Evolutionary conservation across 2,329 filamentous ascomycete genomes (phyloP).

Genomic region (Phyllosticta paracitricarpa): DNA sequence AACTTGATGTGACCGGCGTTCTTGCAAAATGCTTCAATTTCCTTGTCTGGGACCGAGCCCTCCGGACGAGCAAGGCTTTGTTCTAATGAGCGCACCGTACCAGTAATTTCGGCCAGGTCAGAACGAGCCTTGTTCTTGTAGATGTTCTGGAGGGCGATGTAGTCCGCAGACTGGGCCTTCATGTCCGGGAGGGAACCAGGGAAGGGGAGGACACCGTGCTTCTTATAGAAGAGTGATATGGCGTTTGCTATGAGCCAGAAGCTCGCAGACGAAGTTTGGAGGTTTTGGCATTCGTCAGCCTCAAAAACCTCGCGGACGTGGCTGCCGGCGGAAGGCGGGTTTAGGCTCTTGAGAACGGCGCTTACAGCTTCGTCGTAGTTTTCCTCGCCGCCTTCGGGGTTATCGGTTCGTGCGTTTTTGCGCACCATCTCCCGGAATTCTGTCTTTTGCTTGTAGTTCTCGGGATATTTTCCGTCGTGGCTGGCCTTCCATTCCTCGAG

Average conservation of each 20-base stretch:
- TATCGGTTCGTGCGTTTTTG: conserved; percentile 57
- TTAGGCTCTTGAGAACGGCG: conserved; percentile 81
- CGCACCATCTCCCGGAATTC: conserved; percentile 66
- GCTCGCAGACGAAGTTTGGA: conserved; percentile 42
- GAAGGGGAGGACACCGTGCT: conserved; percentile 66
- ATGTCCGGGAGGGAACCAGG: conserved; percentile 89
- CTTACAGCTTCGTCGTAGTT: conserved; percentile 90
- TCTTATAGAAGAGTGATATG: conserved; percentile 64
- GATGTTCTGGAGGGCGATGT: conserved; percentile 81
- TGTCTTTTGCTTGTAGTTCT: conserved; percentile 74
- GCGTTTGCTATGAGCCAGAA: conserved; percentile 90
- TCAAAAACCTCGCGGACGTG: conserved; percentile 70
- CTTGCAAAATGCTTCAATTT: conserved; percentile 90
- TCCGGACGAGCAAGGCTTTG: conserved; percentile 35
- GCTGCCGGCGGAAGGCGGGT: conserved; percentile 55
- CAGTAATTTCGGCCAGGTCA: conserved; percentile 67
- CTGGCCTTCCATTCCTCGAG: conserved; percentile 67
- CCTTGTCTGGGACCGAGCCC: conserved; percentile 51
- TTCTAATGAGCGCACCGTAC: conserved; percentile 50
- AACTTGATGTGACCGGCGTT: conserved; percentile 89
- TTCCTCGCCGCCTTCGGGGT: conserved; percentile 80
- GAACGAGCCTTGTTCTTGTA: conserved; percentile 81
- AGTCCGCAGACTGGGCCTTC: conserved; percentile 88
- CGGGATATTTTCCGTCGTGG: conserved; percentile 60
- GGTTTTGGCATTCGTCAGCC: conserved; percentile 48